Evolutionary conservation across 306 rosid species (phyloP).

Genomic region (Medicago lupulina): DNA sequence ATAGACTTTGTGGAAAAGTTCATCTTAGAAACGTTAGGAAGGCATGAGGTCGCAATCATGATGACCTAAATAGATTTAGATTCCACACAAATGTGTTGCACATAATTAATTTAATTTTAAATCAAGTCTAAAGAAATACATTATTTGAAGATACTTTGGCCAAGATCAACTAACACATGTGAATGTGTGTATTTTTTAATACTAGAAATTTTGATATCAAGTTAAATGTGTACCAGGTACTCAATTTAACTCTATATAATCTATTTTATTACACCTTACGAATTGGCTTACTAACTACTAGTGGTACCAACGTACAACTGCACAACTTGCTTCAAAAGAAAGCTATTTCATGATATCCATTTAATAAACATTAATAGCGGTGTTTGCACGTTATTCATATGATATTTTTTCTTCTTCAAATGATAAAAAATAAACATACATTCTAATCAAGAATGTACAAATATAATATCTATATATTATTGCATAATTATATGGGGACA

Average conservation of each 20-base stretch:
- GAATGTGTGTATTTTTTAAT: neutral
- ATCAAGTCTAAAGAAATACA: neutral
- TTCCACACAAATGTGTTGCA: neutral
- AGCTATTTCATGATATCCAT: conserved; percentile 39
- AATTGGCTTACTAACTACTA: conserved; percentile 46
- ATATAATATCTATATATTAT: neutral
- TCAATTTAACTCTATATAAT: neutral
- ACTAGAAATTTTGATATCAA: neutral
- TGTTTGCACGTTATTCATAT: conserved; percentile 20
- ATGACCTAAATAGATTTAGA: conserved; percentile 30
- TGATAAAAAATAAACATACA: neutral
- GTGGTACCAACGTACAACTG: conserved; percentile 34
- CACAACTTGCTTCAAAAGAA: conserved; percentile 50
- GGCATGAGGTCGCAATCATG: conserved; percentile 49
- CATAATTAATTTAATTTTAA: neutral
- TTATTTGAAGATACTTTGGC: neutral
- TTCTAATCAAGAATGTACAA: neutral
- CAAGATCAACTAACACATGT: neutral
- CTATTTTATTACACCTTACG: neutral
- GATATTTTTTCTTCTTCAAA: neutral
- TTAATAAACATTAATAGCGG: conserved; percentile 14
- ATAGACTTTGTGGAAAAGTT: conserved; percentile 60
- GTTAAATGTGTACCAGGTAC: neutral
- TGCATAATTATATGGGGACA: neutral
- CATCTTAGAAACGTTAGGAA: conserved; percentile 49